A percentile compares a stretch with the other conserved stretches of the same genome.
These are phyloP conservation scores for Claviceps spartinae DNA, from an alignment of 2,329 filamentous ascomycete species.

Conservation along the genomic window DNA sequence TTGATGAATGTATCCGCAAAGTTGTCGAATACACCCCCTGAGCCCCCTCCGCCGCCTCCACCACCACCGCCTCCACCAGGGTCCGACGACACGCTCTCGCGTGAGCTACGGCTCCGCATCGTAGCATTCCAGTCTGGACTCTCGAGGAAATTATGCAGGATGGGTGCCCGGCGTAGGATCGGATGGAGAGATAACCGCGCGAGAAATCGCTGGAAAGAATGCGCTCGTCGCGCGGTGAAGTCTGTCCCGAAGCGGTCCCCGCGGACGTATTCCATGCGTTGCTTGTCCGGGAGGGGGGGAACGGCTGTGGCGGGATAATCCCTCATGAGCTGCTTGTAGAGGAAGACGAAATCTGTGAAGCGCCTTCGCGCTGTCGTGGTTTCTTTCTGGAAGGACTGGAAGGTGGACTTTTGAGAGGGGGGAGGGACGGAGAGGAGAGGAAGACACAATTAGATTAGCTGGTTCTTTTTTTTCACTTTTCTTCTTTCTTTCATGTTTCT, in stretches of 20 bases:
- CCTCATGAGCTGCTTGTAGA: slow-evolving; percentile 77
- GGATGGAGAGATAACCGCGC: slow-evolving; percentile 78
- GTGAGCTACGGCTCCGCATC: slow-evolving; percentile 65
- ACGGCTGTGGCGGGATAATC: slow-evolving; percentile 89
- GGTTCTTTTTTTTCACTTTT: not conserved
- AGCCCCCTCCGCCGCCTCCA: slow-evolving; percentile 13
- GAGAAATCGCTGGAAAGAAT: slow-evolving; percentile 85
- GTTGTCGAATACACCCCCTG: slow-evolving; percentile 75
- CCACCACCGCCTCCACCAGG: slow-evolving; percentile 15
- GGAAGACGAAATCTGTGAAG: slow-evolving; percentile 95
- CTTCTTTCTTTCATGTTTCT: not conserved
- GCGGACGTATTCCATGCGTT: slow-evolving; percentile 97
- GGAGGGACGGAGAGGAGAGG: not conserved
- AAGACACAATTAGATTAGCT: not conserved
- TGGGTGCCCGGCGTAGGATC: slow-evolving; percentile 65
- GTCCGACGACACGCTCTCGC: slow-evolving; percentile 41
- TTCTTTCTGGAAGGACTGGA: slow-evolving; percentile 78
- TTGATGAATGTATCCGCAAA: slow-evolving; percentile 96
- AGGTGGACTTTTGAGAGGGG: slow-evolving; percentile 57
- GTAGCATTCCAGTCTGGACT: slow-evolving; percentile 92
- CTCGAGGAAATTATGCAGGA: slow-evolving; percentile 84
- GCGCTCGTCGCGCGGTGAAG: slow-evolving; percentile 77
- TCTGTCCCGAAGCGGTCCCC: slow-evolving; percentile 90
- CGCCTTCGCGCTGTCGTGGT: slow-evolving; percentile 71
- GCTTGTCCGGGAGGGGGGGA: slow-evolving; percentile 90